Base-by-base conservation (phyloP, 371 early-diverging fungal genomes). In the Rhizomucor pusillus region DNA sequence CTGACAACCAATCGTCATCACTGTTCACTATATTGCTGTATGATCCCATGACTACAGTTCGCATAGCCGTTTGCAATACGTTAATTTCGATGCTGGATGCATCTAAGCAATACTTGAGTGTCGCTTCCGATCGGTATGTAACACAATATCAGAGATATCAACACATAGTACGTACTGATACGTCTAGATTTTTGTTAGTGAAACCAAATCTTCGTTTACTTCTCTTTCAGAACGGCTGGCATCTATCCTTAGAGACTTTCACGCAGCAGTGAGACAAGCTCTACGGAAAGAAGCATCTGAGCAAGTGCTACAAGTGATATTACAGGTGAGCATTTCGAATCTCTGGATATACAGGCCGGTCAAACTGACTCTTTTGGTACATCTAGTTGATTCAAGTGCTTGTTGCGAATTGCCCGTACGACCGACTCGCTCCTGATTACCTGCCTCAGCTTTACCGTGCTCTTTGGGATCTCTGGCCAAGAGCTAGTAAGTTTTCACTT, bases 61-160 rank as follows among this genome's bases (percentile, higher is more conserved):
- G 83, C n/a, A 54, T 71, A 12, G 77, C 81, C 10, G 87, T 80
- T 11, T 78, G 78, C 44, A 70, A 74, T 40, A 71, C 74, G 0
- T 48, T 88, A 9, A 66, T 68, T n/a, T 60, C 83, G 5, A 77
- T 88, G 56, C 52, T 86, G 3, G 76, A 81, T 57, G 81, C 78
- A 6, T 78, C 85, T 3, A 80, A 79, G 25, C 75, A 78, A 40
- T 88, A 85, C 52, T 56, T 88, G 5, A 69, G 80, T 24, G 65
- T 84, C 29, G 88, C 88, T 1, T 75, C 75, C 40, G 85, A 79
- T 50, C 66, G 78, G 82, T 79, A 65, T 25, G 14, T 35, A 11
- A 10, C 23, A 5, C 1, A 47, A 33, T 35, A 12, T 43, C 13
- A 36, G 14, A 22, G 11, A 44, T 18, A 12, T 22, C 6, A 4